Percentiles rank a stretch among this genome's conserved stretches.
These are phyloP conservation scores for Quercus glauca DNA, from an alignment of 306 rosid genomes.

Conservation along the genomic window DNA sequence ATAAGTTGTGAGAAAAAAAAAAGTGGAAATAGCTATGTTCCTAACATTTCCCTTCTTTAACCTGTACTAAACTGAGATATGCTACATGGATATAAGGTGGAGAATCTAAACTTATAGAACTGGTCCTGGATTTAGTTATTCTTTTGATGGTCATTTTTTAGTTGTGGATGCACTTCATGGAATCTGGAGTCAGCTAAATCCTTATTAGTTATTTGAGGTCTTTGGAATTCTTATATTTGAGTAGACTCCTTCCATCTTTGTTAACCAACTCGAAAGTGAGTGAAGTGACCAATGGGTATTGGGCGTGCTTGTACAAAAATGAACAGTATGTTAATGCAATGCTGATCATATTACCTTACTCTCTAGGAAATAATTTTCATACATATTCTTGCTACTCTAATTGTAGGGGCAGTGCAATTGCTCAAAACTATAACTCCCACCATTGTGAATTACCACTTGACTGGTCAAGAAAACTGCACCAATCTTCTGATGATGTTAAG, in stretches of 20 bases:
- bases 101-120: not conserved
- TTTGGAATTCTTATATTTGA: not conserved
- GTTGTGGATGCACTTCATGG: not conserved
- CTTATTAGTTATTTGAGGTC: not conserved
- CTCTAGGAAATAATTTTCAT: not conserved
- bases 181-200: not conserved
- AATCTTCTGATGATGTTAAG: conserved; percentile 64
- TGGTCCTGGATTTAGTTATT: not conserved
- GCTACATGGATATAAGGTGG: not conserved
- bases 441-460: conserved; percentile 53
- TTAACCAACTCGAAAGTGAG: too few species aligned
- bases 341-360: not conserved
- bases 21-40: too few species aligned
- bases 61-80: not conserved
- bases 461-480: conserved; percentile 54
- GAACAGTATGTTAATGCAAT: not conserved
- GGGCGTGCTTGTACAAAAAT: too few species aligned
- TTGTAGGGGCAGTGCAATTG: not conserved
- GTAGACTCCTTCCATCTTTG: not conserved
- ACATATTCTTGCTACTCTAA: not conserved
- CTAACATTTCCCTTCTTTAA: not conserved
- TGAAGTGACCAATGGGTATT: too few species aligned
- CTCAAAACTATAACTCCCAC: conserved; percentile 80
- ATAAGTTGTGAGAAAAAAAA: too few species aligned
- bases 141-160: not conserved